Conservation (phyloP, 2,329 filamentous ascomycete genomes). For the Aphanocladium album region DNA sequence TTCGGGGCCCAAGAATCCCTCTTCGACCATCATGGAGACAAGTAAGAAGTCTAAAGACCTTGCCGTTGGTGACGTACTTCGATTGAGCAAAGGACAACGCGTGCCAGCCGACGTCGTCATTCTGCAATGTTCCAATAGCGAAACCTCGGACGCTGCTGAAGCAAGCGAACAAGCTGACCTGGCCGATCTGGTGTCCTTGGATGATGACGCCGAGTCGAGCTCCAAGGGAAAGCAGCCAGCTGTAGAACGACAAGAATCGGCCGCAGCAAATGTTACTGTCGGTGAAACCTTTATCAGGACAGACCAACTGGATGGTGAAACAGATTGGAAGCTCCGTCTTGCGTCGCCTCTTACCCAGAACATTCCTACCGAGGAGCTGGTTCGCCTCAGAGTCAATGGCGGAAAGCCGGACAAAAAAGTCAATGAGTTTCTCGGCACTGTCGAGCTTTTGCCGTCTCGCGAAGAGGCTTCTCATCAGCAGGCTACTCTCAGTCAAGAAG, state of each 20-base stretch:
- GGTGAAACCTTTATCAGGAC: slow-evolving; percentile 97
- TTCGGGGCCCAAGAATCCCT: slow-evolving; percentile 41
- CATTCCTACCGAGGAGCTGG: slow-evolving; percentile 67
- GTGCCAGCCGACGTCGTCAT: slow-evolving; percentile 94
- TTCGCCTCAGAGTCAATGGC: slow-evolving; percentile 66
- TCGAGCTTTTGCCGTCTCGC: slow-evolving; percentile 63
- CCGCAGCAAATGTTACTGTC: slow-evolving; percentile 38
- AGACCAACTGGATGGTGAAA: slow-evolving; percentile 95
- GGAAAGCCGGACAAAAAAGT: slow-evolving; percentile 91
- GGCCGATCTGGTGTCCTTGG: slow-evolving; percentile 38
- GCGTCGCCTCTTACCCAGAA: slow-evolving; percentile 81
- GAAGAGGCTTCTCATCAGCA: slow-evolving; percentile 42
- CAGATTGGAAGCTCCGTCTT: slow-evolving; percentile 93
- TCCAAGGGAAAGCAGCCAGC: slow-evolving; percentile 32
- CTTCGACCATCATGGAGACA: slow-evolving; percentile 57
- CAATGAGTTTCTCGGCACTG: slow-evolving; percentile 88
- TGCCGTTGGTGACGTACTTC: slow-evolving; percentile 92
- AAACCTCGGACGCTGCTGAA: slow-evolving; percentile 36
- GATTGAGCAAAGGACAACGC: slow-evolving; percentile 84
- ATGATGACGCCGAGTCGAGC: slow-evolving; percentile 27
- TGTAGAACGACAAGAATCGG: slow-evolving; percentile 20
- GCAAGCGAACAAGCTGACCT: slow-evolving; percentile 26
- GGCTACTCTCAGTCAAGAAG: slow-evolving; percentile 27
- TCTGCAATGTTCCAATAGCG: slow-evolving; percentile 69
- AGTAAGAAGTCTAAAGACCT: slow-evolving; percentile 80